Conservation (phyloP, 805 yeast genomes). For the Alloascoidea africana region DNA sequence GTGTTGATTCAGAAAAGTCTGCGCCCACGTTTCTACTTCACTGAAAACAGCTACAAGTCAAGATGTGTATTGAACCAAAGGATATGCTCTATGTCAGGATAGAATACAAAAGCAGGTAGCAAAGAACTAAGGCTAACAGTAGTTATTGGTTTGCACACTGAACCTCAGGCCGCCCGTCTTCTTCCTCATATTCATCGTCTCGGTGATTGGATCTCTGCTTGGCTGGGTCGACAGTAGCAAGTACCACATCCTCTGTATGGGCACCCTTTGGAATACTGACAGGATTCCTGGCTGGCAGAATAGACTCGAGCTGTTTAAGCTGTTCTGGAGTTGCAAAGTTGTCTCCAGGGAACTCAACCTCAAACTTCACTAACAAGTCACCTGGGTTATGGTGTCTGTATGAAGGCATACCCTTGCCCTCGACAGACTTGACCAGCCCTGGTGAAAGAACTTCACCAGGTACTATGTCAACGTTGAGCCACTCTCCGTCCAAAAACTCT, state of each 20-base stretch:
- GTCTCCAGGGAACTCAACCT: slow-evolving; percentile 72
- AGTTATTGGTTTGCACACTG: slow-evolving; percentile 93
- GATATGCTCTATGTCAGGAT: too few species aligned
- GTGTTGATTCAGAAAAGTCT: too few species aligned
- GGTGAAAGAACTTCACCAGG: slow-evolving; percentile 94
- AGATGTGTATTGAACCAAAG: too few species aligned
- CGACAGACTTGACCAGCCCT: slow-evolving; percentile 64
- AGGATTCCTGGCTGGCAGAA: slow-evolving; percentile 62
- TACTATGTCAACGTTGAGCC: slow-evolving; percentile 62
- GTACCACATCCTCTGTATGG: slow-evolving; percentile 65
- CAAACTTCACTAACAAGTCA: slow-evolving; percentile 73
- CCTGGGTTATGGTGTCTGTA: slow-evolving; percentile 81
- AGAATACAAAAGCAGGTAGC: too few species aligned
- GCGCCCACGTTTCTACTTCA: too few species aligned
- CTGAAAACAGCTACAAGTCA: too few species aligned
- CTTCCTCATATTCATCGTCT: slow-evolving; percentile 47
- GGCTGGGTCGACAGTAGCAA: slow-evolving; percentile 52
- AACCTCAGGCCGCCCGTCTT: slow-evolving; percentile 25
- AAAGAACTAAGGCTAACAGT: too few species aligned
- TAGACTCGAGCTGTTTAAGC: slow-evolving; percentile 52
- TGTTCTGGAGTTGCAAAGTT: slow-evolving; percentile 60
- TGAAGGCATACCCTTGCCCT: slow-evolving; percentile 96
- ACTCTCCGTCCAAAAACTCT: slow-evolving; percentile 86
- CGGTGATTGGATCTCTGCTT: slow-evolving; percentile 28
- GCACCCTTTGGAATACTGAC: slow-evolving; percentile 52